Conservation (phyloP, 169 alveolate species). For the Eimeria maxima region DNA sequence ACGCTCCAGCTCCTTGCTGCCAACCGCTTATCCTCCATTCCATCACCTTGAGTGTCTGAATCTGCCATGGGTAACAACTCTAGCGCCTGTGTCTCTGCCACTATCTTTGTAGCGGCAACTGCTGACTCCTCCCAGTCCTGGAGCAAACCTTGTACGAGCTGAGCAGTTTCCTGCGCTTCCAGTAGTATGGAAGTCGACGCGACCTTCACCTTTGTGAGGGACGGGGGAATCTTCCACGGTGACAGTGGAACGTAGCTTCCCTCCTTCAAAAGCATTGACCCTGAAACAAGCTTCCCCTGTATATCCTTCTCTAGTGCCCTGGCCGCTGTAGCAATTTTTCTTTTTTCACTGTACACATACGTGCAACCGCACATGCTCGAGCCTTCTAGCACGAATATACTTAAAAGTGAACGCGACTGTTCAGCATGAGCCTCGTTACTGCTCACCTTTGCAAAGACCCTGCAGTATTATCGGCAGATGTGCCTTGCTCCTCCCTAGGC, state of each 20-base stretch:
- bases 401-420: background rate
- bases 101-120: background rate
- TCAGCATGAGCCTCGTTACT: background rate
- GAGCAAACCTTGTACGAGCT: constrained; percentile 34
- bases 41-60: background rate
- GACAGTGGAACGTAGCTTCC: constrained; percentile 48
- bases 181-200: constrained; percentile 29
- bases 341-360: constrained; percentile 7
- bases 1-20: constrained; percentile 56
- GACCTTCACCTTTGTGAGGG: constrained; percentile 17
- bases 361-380: background rate
- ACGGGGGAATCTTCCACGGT: constrained; percentile 4
- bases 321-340: constrained; percentile 14
- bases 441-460: background rate
- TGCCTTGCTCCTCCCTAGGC: constrained; percentile 22
- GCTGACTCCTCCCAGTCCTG: constrained; percentile 25
- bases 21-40: background rate
- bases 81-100: constrained; percentile 23
- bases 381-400: background rate
- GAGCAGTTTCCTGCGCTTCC: constrained; percentile 48
- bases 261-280: constrained; percentile 1
- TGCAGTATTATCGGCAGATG: background rate
- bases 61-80: constrained; percentile 42
- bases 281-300: constrained; percentile 3
- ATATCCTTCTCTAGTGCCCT: constrained; percentile 15